Conservation (phyloP, 2,329 filamentous ascomycete genomes). For the Fragosphaeria purpurea region DNA sequence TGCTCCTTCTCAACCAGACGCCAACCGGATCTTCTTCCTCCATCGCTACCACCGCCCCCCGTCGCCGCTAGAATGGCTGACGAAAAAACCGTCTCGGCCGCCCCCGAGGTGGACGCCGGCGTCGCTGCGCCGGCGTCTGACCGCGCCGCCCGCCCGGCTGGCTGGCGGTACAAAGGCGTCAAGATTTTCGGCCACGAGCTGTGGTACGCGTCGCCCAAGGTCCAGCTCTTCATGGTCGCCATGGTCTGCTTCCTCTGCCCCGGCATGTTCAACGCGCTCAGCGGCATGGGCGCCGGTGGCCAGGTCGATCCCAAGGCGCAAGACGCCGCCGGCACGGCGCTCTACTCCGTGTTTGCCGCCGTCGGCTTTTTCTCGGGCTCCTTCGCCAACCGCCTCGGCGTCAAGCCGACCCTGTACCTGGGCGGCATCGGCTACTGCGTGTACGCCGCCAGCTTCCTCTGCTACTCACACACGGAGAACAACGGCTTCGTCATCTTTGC, state of each 20-base stretch:
- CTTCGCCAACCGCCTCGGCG: slow-evolving; percentile 66
- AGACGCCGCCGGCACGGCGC: slow-evolving; percentile 29
- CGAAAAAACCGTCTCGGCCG: slow-evolving; percentile 5
- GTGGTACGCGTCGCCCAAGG: slow-evolving; percentile 65
- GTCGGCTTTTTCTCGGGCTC: slow-evolving; percentile 65
- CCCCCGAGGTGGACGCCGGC: slow-evolving; percentile 3
- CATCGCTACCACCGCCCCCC: neutral
- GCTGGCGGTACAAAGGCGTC: slow-evolving; percentile 60
- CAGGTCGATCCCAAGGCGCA: slow-evolving; percentile 14
- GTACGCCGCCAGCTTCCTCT: slow-evolving; percentile 61
- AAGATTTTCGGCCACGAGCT: slow-evolving; percentile 43
- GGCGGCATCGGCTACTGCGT: slow-evolving; percentile 70
- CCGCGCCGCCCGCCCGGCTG: slow-evolving; percentile 27
- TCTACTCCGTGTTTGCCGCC: slow-evolving; percentile 43
- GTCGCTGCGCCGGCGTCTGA: neutral
- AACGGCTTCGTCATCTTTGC: slow-evolving; percentile 66
- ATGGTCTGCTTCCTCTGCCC: slow-evolving; percentile 49
- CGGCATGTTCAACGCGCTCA: slow-evolving; percentile 21
- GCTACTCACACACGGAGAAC: slow-evolving; percentile 58
- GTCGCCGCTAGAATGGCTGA: slow-evolving; percentile 6
- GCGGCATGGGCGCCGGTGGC: slow-evolving; percentile 18
- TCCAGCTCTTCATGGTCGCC: slow-evolving; percentile 62
- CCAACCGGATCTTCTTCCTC: too few relatives aligned
- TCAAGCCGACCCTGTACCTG: slow-evolving; percentile 56
- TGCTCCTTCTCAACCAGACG: neutral